Base-by-base conservation (phyloP, 805 yeast species). In the Nakazawaea pomicola region DNA sequence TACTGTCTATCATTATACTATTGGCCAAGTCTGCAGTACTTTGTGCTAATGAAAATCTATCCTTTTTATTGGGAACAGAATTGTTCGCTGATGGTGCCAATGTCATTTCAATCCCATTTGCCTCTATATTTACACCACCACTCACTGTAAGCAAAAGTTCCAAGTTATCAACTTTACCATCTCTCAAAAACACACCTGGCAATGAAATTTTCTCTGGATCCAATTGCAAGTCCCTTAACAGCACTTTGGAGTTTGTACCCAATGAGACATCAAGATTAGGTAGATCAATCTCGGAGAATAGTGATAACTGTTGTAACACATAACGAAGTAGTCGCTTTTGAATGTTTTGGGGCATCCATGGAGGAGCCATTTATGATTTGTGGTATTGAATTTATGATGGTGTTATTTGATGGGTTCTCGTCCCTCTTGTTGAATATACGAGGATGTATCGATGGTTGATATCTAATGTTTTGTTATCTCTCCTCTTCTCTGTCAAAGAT, bases 281-380 rank as follows among this genome's bases (percentile, higher is more conserved):
- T 15, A 88, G 66, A 57, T 89, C 95, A 17, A 89, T 74, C 49
- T 82, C 84, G 1, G 95, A 83, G 54, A 90, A 86, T 31, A 90
- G 62, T 12, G 90, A 78, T 33, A 89, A 74, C 59, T 87, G 91
- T 56, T 84, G 86, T 19, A 90, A 71, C 4, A 89, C 76, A 58
- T 87, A 88, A 32, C 84, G 76, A 32, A 90, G 73, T 29, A 89
- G 72, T 51, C 95, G 68, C 61, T 85, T 83, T 54, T 89, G 96
- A 31, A 90, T 69, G 60, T 83, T 85, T 57, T 82, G 91, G 6
- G 95, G 91, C 59, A 86, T 72, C 95, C 95, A 87, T 55, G 51
- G 64, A 52, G 56, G 69, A 32, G 56, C 54, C 61, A 56, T 58
- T 23, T 11, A 28, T 12, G 25, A 23, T 8, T 23, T 23, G 25